A percentile compares a stretch with the other conserved stretches of the same genome.
phyloP scores from a whole-genome alignment of 176 grass and related monocot species.

The Dendrocalamus sinicus region DNA sequence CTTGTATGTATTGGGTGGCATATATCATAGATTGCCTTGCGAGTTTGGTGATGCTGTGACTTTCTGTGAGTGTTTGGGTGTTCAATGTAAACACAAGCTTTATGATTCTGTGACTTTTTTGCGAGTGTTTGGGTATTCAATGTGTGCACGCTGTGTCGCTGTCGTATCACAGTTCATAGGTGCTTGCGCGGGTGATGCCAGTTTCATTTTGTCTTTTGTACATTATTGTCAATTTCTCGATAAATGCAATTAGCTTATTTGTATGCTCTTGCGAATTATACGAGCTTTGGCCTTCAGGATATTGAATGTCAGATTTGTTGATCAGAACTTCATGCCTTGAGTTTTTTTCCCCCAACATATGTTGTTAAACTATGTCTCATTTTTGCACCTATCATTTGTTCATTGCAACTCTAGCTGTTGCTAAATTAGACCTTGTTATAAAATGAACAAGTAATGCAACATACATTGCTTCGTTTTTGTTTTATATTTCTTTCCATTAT shows the following conservation, averaged over 20 bases:
- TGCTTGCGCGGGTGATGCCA: not conserved
- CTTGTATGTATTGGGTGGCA: not conserved
- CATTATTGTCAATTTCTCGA: not conserved
- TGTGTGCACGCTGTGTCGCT: not conserved
- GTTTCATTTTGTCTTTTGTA: not conserved
- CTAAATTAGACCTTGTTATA: not conserved
- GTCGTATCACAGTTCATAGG: not conserved
- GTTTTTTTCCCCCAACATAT: not conserved
- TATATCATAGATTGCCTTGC: not conserved
- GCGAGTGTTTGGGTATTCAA: not conserved
- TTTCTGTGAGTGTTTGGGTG: not conserved
- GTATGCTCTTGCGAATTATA: not conserved
- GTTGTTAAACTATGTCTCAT: not conserved
- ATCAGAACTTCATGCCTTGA: not conserved
- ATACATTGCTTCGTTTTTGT: not conserved
- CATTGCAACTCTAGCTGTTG: not conserved
- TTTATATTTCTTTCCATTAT: not conserved
- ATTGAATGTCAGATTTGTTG: not conserved
- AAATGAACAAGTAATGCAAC: not conserved
- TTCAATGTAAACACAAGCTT: not conserved
- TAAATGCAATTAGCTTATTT: conserved; percentile 14
- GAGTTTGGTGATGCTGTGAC: not conserved
- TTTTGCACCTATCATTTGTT: not conserved
- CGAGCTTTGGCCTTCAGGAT: not conserved
- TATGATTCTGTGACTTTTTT: not conserved